phyloP scores from a whole-genome alignment of 2,329 filamentous ascomycete genomes.

The Colletotrichum sidae region DNA sequence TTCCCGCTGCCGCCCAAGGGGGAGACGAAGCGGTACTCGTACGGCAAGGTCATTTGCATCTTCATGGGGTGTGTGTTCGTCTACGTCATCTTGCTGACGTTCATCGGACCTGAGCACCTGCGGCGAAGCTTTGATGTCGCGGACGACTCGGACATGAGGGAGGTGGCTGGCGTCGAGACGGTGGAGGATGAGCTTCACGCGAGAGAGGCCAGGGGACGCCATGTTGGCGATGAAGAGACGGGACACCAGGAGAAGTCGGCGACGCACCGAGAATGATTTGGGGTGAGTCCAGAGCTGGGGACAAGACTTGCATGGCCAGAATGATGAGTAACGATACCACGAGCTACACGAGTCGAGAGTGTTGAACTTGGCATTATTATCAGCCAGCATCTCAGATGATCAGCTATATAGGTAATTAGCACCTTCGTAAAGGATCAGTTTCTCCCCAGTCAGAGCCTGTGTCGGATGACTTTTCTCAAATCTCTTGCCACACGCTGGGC shows the following conservation, averaged over 20 bases:
- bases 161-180: conserved; percentile 55
- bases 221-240: conserved; percentile 22
- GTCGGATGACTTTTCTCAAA: too few relatives aligned
- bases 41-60: conserved; percentile 88
- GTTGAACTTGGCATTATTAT: too few relatives aligned
- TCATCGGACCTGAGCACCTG: conserved; percentile 70
- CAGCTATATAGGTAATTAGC: too few relatives aligned
- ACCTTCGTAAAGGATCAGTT: too few relatives aligned
- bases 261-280: conserved; percentile 26
- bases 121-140: conserved; percentile 62
- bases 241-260: conserved; percentile 35
- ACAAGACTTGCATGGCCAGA: neutral
- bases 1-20: conserved; percentile 75
- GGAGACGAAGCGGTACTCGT: conserved; percentile 69
- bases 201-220: conserved; percentile 3
- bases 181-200: conserved; percentile 38
- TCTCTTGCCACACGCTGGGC: too few relatives aligned
- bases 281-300: too few relatives aligned
- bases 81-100: conserved; percentile 70
- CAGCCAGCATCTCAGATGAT: too few relatives aligned
- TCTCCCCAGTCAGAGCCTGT: too few relatives aligned
- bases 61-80: conserved; percentile 88
- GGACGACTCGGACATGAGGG: conserved; percentile 60
- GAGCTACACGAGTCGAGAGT: neutral
- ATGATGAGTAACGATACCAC: neutral